Evolutionary conservation across 2,329 filamentous ascomycete genomes (phyloP), one percentile per base, ranked within the genome.

Genomic region (Colletotrichum caudatum): DNA sequence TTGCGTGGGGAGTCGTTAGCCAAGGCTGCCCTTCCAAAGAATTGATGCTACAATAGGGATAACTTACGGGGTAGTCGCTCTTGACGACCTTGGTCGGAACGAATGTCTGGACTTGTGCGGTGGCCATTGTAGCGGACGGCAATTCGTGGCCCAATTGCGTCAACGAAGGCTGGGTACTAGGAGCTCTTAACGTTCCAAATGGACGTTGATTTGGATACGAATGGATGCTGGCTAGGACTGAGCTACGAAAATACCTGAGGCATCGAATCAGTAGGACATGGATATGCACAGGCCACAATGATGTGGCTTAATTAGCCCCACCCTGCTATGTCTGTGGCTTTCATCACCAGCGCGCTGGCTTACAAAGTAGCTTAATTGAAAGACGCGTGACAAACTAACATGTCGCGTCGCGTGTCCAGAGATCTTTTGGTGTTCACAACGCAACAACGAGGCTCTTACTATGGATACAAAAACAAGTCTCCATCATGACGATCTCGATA

Each of bases 61-160:
- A 66, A 86, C 93, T 79, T 86, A 98, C 96, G 71, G 95, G 95
- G 82, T 93, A 98, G 73, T 96, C 92, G 78, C 93, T 93, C 81
- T 91, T 87, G 77, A 94, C 85, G 80, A 90, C 88, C 89, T 96
- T 97, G 81, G 73, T 66, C 50, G 93, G 92, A 75, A 93, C 88
- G 78, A 91, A 88, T 37, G 84, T 84, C 77, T 78, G 78, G 70
- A 80, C 78, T 68, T 78, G 78, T 48, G 78, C 66, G 50, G 63
- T 74, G 12, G 73, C 72, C 73, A 74, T 74, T 63, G 50, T 73
- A 50, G 51, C 57, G 48, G 61, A 69, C 67, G 29, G 41, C 67
- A 72, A 50, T 72, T 68, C 64, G 65, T 44, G 23, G 41, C 35
- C 60, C 66, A 53, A 66, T 41, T 58, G 66, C 66, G 61, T 66